Base-by-base conservation (phyloP, 768 basidiomycete species). In the Lactifluus pinguis region DNA sequence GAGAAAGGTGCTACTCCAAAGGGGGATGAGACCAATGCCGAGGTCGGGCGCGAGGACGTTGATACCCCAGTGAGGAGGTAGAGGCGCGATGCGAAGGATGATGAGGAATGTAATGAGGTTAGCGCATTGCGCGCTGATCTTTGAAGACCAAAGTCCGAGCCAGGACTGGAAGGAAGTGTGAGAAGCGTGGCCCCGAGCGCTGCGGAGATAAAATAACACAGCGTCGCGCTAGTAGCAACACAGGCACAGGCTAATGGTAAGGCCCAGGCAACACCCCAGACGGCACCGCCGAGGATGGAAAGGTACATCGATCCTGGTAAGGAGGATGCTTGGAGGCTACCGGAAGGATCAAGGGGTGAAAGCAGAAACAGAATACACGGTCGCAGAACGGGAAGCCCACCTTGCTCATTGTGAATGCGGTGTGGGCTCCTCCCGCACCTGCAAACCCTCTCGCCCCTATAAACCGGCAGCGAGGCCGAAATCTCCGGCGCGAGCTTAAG, bases 281-380 rank as follows among this genome's bases (percentile, higher is more conserved):
- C 89, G 0, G 95, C 95, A 38, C 95, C 95, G 19, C 90, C 94
- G 13, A 98, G 84, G 68, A 98, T 97, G 55, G 93, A 93, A 51
- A 98, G 83, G 70, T 98, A 98, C 94, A 98, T 95, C 47, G 93
- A 95, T 1, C 95, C 95, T 0, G 95, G 95, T 14, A 98, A 80
- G 7, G 94, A 95, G 74, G 97, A 98, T 0, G 93, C 92, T 78
- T 98, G 95, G 7, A 98, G 79, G 74, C 94, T 95, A 69, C n/a
- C n/a, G 25, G 45, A 25, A 48, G n/a, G 15, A 38, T 21, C 15
- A 47, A 36, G 69, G 59, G n/a, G 38, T 34, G 25, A 32, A 55
- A 15, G 25, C 30, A n/a, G 48, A 50, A n/a, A n/a, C n/a, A 85
- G 71, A 97, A 92, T 2, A 91, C 90, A 34, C 97, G 78, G 67